These are phyloP conservation scores for Pestalotiopsis sp. DNA, from an alignment of 2,329 filamentous ascomycete species.

Conservation along the genomic window DNA sequence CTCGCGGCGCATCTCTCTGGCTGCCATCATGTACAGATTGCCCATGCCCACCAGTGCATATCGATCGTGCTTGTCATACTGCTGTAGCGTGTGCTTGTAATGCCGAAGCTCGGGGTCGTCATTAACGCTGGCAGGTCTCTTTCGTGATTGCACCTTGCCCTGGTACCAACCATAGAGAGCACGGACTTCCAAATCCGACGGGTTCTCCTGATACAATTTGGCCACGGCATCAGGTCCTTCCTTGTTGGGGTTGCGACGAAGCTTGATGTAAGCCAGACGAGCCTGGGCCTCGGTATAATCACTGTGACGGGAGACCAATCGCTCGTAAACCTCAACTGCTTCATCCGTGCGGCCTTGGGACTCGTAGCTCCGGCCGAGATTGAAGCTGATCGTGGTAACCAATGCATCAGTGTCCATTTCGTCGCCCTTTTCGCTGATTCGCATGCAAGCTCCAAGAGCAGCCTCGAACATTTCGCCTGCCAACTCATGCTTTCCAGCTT, in stretches of 20 bases:
- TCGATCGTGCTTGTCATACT: slow-evolving; percentile 96
- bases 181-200: slow-evolving; percentile 86
- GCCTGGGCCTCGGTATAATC: slow-evolving; percentile 93
- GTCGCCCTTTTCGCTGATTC: slow-evolving; percentile 74
- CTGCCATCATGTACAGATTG: slow-evolving; percentile 83
- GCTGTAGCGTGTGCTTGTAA: slow-evolving; percentile 93
- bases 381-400: slow-evolving; percentile 95
- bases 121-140: slow-evolving; percentile 75
- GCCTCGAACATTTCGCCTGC: slow-evolving; percentile 89
- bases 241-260: slow-evolving; percentile 78
- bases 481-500: slow-evolving; percentile 76
- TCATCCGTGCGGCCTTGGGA: slow-evolving; percentile 78
- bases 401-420: slow-evolving; percentile 85
- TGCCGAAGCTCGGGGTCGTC: slow-evolving; percentile 93
- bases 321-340: slow-evolving; percentile 86
- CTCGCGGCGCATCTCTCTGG: slow-evolving; percentile 91
- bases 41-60: slow-evolving; percentile 97
- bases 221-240: slow-evolving; percentile 85
- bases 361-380: slow-evolving; percentile 91
- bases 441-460: slow-evolving; percentile 85
- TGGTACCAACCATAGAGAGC: slow-evolving; percentile 95
- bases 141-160: slow-evolving; percentile 78
- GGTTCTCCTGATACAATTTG: slow-evolving; percentile 82
- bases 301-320: slow-evolving; percentile 78
- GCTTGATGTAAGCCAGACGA: slow-evolving; percentile 85